Evolutionary conservation across 768 basidiomycete species (phyloP).

Genomic region (Mycena sanguinolenta): DNA sequence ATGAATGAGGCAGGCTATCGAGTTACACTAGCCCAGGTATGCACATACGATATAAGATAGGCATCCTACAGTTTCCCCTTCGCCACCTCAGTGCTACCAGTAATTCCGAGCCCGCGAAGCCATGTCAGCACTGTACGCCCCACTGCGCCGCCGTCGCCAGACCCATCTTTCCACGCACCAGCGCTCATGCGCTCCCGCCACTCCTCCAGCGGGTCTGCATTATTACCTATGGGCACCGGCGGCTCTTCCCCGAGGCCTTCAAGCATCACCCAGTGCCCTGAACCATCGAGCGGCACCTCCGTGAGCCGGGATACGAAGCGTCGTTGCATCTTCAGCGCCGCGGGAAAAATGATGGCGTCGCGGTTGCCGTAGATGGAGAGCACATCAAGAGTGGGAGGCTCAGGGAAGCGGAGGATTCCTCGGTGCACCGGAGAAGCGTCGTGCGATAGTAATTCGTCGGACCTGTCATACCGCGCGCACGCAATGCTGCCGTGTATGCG

Average conservation of each 20-base stretch:
- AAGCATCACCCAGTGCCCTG: slow-evolving; percentile 79
- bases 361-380: slow-evolving; percentile 72
- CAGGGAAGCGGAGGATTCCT: slow-evolving; percentile 66
- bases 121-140: slow-evolving; percentile 26
- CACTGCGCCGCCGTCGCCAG: slow-evolving; percentile 30
- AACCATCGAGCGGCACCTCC: slow-evolving; percentile 64
- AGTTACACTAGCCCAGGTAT: not conserved
- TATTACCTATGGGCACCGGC: slow-evolving; percentile 35
- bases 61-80: slow-evolving; percentile 15
- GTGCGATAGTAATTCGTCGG: slow-evolving; percentile 87
- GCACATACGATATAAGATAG: not conserved
- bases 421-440: slow-evolving; percentile 61
- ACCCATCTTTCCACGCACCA: slow-evolving; percentile 22
- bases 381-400: slow-evolving; percentile 66
- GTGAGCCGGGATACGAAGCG: slow-evolving; percentile 67
- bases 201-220: slow-evolving; percentile 18
- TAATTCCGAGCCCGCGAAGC: slow-evolving; percentile 8
- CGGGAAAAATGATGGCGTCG: slow-evolving; percentile 63
- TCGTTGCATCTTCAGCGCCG: slow-evolving; percentile 56
- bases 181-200: slow-evolving; percentile 19
- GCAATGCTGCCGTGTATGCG: slow-evolving; percentile 20
- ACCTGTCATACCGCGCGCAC: slow-evolving; percentile 73
- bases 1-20: too few relatives aligned
- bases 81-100: not conserved
- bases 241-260: slow-evolving; percentile 51